phyloP scores from a whole-genome alignment of 2,329 filamentous ascomycete genomes.

The Alternaria sp. region DNA sequence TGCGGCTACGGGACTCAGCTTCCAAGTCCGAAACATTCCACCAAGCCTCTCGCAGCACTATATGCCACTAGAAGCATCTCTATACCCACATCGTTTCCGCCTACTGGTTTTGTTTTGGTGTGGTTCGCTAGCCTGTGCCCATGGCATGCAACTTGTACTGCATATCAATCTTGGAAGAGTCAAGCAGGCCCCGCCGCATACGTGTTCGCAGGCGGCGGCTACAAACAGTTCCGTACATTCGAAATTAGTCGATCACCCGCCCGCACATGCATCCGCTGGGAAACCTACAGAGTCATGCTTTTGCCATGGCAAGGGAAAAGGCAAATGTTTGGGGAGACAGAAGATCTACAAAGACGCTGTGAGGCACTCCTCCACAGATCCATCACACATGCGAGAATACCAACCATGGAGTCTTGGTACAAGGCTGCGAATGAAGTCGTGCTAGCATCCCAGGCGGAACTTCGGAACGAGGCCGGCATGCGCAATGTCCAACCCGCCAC shows the following conservation, averaged over 20 bases:
- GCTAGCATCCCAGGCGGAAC: conserved; percentile 15
- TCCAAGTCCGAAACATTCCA: background rate
- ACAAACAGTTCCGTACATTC: conserved; percentile 1
- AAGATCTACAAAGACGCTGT: background rate
- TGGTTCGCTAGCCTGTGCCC: background rate
- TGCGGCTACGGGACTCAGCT: background rate
- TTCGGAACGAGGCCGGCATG: conserved; percentile 16
- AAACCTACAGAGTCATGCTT: background rate
- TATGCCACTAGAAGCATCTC: background rate
- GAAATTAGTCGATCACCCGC: conserved; percentile 17
- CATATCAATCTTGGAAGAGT: background rate
- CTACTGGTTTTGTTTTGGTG: background rate
- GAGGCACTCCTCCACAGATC: background rate
- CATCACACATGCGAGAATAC: background rate
- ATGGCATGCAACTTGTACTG: background rate
- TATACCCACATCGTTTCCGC: background rate
- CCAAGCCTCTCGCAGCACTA: background rate
- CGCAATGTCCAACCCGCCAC: conserved; percentile 14
- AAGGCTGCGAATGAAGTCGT: conserved; percentile 3
- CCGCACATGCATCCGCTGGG: conserved; percentile 11
- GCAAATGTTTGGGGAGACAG: background rate
- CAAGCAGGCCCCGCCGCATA: conserved; percentile 5
- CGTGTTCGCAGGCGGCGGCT: conserved; percentile 1
- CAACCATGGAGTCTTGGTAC: background rate
- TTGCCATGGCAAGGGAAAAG: background rate